These are phyloP conservation scores for Nemania sp. DNA, from an alignment of 2,329 filamentous ascomycete species.

Conservation along the genomic window DNA sequence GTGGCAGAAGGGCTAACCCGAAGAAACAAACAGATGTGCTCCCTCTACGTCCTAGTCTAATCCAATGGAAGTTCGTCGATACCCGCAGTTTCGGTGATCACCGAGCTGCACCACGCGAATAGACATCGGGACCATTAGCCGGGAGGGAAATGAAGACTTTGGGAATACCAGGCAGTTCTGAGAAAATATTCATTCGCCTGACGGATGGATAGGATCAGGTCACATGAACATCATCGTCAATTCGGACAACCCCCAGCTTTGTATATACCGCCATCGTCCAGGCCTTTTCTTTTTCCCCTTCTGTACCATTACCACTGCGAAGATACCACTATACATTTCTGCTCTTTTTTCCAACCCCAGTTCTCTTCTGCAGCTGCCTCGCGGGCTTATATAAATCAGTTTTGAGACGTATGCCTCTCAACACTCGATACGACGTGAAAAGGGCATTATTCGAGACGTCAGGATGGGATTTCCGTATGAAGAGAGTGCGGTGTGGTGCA, in stretches of 20 bases:
- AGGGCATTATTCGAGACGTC: no score
- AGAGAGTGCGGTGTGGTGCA: no score
- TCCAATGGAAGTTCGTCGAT: background rate
- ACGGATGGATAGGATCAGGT: background rate
- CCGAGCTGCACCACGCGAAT: background rate
- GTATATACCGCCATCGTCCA: slow-evolving; percentile 11
- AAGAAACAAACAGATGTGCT: slow-evolving; percentile 54
- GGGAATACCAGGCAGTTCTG: background rate
- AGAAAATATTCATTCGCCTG: background rate
- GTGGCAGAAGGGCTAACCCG: slow-evolving; percentile 26
- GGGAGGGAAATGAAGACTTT: background rate
- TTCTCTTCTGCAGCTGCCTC: background rate
- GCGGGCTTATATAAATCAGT: no score
- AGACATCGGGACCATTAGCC: background rate
- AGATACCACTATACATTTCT: slow-evolving; percentile 16
- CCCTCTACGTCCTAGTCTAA: slow-evolving; percentile 60
- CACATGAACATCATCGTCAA: background rate
- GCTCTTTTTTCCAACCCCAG: background rate
- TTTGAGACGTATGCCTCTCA: no score
- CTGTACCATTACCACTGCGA: slow-evolving; percentile 10
- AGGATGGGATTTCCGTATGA: no score
- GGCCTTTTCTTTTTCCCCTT: slow-evolving; percentile 1
- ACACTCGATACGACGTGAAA: no score
- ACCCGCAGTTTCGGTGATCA: background rate
- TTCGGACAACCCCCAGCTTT: background rate